A percentile compares a stretch with the other conserved stretches of the same genome.
Evolutionary conservation across 306 rosid species (phyloP).

Genomic region (Urtica urens): DNA sequence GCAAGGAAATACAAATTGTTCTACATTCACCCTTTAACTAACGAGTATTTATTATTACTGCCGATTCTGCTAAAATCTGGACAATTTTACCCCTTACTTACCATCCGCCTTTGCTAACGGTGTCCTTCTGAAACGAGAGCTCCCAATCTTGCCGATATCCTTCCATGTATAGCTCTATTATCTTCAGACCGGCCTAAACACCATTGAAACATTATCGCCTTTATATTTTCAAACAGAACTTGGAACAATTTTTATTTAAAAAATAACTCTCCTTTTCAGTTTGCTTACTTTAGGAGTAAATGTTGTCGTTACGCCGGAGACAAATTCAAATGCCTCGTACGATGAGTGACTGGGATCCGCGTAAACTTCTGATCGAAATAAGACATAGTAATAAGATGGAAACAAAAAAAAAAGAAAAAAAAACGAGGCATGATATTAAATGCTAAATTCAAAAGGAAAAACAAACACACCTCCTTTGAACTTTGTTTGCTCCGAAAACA

Average conservation of each 20-base stretch:
- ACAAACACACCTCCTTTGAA: constrained; percentile 74
- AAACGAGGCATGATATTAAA: too few species aligned
- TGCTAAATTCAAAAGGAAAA: too few species aligned
- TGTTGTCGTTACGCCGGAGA: constrained; percentile 62
- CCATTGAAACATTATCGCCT: too few species aligned
- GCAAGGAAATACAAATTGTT: too few species aligned
- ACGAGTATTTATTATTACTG: too few species aligned
- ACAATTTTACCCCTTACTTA: constrained; percentile 19
- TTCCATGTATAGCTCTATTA: constrained; percentile 68
- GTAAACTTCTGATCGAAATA: constrained; percentile 87
- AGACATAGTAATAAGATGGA: too few species aligned
- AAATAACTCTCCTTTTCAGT: too few species aligned
- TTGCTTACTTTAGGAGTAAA: constrained; percentile 76
- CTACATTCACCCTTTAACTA: too few species aligned
- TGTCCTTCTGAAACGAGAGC: constrained; percentile 76
- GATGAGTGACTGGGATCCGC: constrained; percentile 76
- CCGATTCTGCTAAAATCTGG: too few species aligned
- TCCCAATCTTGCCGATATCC: constrained; percentile 95
- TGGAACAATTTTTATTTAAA: too few species aligned
- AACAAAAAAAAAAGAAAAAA: constrained; percentile 26
- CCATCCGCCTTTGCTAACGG: constrained; percentile 77
- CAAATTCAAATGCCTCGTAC: constrained; percentile 67
- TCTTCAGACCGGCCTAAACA: constrained; percentile 81
- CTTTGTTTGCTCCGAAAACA: constrained; percentile 63
- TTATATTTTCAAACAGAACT: constrained; percentile 9